A percentile compares a stretch with the other conserved stretches of the same genome.
Conservation (phyloP, 2,329 filamentous ascomycete genomes). For the Diaporthe sp. region DNA sequence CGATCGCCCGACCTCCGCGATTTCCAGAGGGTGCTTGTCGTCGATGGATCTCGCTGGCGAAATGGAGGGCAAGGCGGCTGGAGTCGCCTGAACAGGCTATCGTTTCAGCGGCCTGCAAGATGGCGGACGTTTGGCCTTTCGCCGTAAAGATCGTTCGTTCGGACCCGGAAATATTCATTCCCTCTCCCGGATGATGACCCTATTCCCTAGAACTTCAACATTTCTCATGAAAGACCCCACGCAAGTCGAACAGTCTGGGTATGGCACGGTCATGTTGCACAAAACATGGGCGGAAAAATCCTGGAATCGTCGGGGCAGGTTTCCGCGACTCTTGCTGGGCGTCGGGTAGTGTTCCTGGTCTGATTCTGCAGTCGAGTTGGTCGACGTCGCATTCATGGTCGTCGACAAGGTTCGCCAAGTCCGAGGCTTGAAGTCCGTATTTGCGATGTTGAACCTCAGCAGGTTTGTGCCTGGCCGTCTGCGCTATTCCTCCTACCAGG, state of each 20-base stretch:
- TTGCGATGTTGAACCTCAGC: constrained; percentile 10
- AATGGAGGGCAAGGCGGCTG: constrained; percentile 7
- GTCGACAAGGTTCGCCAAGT: constrained; percentile 26
- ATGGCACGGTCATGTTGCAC: neutral
- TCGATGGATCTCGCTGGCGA: constrained; percentile 9
- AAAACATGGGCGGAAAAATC: neutral
- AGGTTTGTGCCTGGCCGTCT: constrained; percentile 8
- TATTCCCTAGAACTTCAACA: neutral
- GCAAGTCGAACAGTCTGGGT: neutral
- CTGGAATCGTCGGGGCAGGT: neutral
- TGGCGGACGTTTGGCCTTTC: constrained; percentile 19
- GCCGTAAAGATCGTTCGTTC: constrained; percentile 25
- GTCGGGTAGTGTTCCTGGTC: neutral
- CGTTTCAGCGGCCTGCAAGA: constrained; percentile 27
- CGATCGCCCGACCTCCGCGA: constrained; percentile 37
- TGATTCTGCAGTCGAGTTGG: neutral
- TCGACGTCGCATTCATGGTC: neutral
- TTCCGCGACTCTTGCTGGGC: neutral
- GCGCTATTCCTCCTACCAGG: neutral
- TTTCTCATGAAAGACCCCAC: neutral
- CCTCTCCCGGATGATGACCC: neutral
- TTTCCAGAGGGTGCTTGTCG: neutral
- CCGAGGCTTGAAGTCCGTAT: neutral
- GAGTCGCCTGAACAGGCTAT: constrained; percentile 13
- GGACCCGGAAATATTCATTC: neutral